Evolutionary conservation across 495 filamentous ascomycete genomes (phyloP).

Genomic region (Platismatia glauca): DNA sequence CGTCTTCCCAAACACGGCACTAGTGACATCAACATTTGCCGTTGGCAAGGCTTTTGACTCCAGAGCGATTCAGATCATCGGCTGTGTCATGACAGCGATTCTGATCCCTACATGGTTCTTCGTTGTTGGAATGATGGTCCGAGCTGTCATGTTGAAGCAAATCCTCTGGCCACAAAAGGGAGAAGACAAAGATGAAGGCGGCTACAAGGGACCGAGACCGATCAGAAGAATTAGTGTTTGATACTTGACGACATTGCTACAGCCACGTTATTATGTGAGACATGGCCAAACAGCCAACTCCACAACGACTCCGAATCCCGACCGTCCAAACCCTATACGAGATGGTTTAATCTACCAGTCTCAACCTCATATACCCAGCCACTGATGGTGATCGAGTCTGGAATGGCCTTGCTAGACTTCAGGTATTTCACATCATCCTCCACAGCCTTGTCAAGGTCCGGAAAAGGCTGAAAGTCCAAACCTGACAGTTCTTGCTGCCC

Average conservation of each 20-base stretch:
- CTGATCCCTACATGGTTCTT: constrained; percentile 61
- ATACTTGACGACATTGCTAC: background rate
- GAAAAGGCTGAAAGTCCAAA: constrained; percentile 58
- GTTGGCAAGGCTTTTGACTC: constrained; percentile 58
- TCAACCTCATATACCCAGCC: constrained; percentile 79
- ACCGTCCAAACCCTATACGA: constrained; percentile 29
- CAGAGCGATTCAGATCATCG: constrained; percentile 54
- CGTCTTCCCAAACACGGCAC: constrained; percentile 76
- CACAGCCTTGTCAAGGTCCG: constrained; percentile 54
- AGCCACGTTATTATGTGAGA: background rate
- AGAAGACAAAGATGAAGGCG: constrained; percentile 54
- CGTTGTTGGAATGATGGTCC: constrained; percentile 62
- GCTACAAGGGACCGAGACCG: constrained; percentile 32
- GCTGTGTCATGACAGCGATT: constrained; percentile 53
- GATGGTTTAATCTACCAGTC: constrained; percentile 58
- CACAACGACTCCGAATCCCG: background rate
- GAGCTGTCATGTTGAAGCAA: constrained; percentile 53
- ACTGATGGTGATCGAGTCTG: constrained; percentile 48
- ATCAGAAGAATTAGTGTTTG: constrained; percentile 8
- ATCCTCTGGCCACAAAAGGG: constrained; percentile 66
- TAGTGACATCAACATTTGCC: constrained; percentile 64
- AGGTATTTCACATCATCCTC: constrained; percentile 57
- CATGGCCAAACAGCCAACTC: background rate
- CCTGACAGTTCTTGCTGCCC: constrained; percentile 32
- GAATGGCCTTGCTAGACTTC: constrained; percentile 49